Evolutionary conservation across 805 yeast species (phyloP).

Genomic region (Kazachstania bromeliacearum): DNA sequence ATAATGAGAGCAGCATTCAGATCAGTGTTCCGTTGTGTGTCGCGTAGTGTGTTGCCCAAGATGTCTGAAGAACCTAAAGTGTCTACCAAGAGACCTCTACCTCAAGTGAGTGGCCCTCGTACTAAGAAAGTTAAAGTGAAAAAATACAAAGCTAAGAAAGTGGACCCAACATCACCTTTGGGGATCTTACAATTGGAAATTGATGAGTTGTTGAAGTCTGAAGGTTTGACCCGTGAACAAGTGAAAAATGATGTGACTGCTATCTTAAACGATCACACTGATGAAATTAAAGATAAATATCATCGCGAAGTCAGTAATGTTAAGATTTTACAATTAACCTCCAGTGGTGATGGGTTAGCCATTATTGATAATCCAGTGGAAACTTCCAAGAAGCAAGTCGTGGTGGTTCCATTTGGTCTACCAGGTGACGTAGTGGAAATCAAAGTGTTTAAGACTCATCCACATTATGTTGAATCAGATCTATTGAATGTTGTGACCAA

Average conservation of each 20-base stretch:
- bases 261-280: conserved; percentile 47
- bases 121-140: conserved; percentile 34
- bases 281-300: conserved; percentile 35
- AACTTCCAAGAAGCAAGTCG: conserved; percentile 43
- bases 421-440: conserved; percentile 76
- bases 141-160: conserved; percentile 51
- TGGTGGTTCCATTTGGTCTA: conserved; percentile 73
- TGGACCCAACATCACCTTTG: conserved; percentile 69
- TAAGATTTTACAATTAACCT: conserved; percentile 46
- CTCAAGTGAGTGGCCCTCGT: conserved; percentile 6
- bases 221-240: conserved; percentile 35
- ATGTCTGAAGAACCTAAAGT: conserved; percentile 3
- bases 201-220: conserved; percentile 40
- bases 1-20: too few relatives aligned
- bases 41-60: too few relatives aligned
- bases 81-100: conserved; percentile 2
- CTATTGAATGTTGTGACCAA: conserved; percentile 41
- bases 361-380: conserved; percentile 52
- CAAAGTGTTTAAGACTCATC: conserved; percentile 70
- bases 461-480: conserved; percentile 66
- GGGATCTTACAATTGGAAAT: conserved; percentile 77
- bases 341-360: conserved; percentile 86
- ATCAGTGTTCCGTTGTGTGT: too few relatives aligned
- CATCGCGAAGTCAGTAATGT: conserved; percentile 55
- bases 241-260: conserved; percentile 57